Base-by-base conservation (phyloP, 2,329 filamentous ascomycete species). In the Talaromyces marneffei region DNA sequence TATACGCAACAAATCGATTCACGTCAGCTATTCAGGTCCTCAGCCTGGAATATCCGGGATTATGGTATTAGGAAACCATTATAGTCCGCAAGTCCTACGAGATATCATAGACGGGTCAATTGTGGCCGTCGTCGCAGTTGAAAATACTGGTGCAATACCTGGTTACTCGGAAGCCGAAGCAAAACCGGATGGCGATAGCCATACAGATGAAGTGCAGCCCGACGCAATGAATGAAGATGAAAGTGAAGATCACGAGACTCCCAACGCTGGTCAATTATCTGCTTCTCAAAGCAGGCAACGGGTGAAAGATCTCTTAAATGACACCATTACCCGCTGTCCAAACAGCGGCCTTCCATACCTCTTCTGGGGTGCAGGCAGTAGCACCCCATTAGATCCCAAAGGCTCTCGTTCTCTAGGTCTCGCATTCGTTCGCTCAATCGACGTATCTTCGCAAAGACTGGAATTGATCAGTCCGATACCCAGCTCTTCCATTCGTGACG, bases 31-130 rank as follows among this genome's bases (percentile, higher is more conserved):
- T 66, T 72, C 76, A 14, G 78, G 78, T 23, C 56, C 70, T 2
- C 70, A 72, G 50, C 70, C 76, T 64, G 75, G 79, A 61, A 77
- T 86, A 50, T 68, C 77, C 29, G 82, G 79, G 16, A 75, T 85
- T 55, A 77, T 84, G 67, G 75, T 80, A 2, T 77, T 83, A 63
- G 79, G 79, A 23, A 81, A 83, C 52, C 75, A 76, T 31, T 73
- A 82, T 4, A 71, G 77, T 8, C 75, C 80, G 3, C 74, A 77
- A 16, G 76, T 80, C 42, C 72, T 86, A 2, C 66, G 73, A 10
- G 79, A 82, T 63, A 75, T 81, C 3, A 72, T 87, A 20, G 79
- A 84, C 46, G 84, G 83, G 42, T 73, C 79, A 3, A 67, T 85
- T 8, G 78, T 86, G 10, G 82, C 81, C 4, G 73, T 87, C 31